These are phyloP conservation scores for Ganoderma sp. DNA, from an alignment of 1,284 basidiomycete genomes.

Conservation along the genomic window DNA sequence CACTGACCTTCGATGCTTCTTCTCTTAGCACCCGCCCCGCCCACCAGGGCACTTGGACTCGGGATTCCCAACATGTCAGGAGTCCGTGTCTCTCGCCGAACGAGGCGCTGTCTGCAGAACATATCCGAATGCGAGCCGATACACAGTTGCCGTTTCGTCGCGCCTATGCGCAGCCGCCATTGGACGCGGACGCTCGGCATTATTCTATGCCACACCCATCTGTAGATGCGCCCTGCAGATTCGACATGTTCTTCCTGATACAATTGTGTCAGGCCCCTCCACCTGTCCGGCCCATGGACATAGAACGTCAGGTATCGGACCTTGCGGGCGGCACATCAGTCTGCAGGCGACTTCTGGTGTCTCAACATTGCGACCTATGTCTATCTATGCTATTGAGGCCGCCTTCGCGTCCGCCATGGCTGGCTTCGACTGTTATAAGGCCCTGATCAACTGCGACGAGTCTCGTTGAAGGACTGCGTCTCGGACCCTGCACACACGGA, in stretches of 20 bases:
- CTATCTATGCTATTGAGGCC: neutral
- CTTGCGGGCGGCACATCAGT: neutral
- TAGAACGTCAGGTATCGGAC: neutral
- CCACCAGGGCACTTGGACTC: constrained; percentile 25
- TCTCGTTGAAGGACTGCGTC: constrained; percentile 1
- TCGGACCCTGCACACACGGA: neutral
- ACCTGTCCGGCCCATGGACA: constrained; percentile 5
- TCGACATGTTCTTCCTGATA: constrained; percentile 13
- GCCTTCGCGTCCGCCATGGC: neutral
- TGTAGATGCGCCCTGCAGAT: constrained; percentile 1
- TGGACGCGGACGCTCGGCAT: constrained; percentile 8
- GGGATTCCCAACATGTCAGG: constrained; percentile 17
- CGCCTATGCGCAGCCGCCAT: neutral
- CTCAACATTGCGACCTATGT: constrained; percentile 21
- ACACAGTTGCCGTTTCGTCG: constrained; percentile 5
- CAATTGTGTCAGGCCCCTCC: constrained; percentile 1
- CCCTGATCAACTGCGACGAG: neutral
- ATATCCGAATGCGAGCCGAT: constrained; percentile 6
- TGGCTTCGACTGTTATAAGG: constrained; percentile 7
- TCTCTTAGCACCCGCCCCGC: constrained; percentile 14
- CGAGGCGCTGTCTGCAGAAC: neutral
- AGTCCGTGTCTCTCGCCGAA: constrained; percentile 3
- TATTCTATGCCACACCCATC: neutral
- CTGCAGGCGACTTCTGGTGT: neutral
- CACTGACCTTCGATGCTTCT: constrained; percentile 15